Evolutionary conservation across 2,329 filamentous ascomycete genomes (phyloP), one percentile per base, ranked within the genome.

Genomic region (Colletotrichum graminicola): DNA sequence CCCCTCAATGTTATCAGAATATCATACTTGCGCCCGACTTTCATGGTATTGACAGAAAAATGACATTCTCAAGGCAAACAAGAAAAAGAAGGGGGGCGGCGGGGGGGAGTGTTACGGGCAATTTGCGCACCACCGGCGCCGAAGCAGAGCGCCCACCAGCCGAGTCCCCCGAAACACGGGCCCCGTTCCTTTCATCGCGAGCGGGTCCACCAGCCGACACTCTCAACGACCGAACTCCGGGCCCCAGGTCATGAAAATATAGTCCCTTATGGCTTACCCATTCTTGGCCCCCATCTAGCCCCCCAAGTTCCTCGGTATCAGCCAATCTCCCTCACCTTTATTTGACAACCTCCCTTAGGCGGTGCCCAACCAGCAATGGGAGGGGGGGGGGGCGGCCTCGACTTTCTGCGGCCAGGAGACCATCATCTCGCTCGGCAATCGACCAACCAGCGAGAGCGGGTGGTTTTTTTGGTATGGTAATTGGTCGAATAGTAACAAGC

Each of bases 401-500:
- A 66, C 47, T 21, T 21, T 8, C 66, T n/a, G 60, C 66, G 66
- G 55, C 62, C 55, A 36, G 32, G n/a, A 21, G 12, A 49, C 29
- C 43, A n/a, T 39, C 47, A 10, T 43, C 34, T 51, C 43, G 6
- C 36, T 62, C 67, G 57, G 57, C 64, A 67, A 67, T 67, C 51
- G 34, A 62, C 64, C 67, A 67, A 71, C 57, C 64, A 71, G 45
- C 56, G 26, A 26, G 39, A 21, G 26, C 23, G 23, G 14, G 5
- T 29, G 26, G 7, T 10, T 51, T 14, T 12, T 16, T 32, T n/a
- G 34, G 36, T 26, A 2, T 18, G n/a, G 55, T 55, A n/a, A 29
- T 29, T 3, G n/a, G 39, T n/a, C 12, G 34, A 18, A 52, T n/a
- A 41, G 34, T n/a, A 57, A 16, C 3, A 34, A 55, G 26, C 32